Conservation (phyloP, 805 yeast genomes). For the Jamesozyma piceae region DNA sequence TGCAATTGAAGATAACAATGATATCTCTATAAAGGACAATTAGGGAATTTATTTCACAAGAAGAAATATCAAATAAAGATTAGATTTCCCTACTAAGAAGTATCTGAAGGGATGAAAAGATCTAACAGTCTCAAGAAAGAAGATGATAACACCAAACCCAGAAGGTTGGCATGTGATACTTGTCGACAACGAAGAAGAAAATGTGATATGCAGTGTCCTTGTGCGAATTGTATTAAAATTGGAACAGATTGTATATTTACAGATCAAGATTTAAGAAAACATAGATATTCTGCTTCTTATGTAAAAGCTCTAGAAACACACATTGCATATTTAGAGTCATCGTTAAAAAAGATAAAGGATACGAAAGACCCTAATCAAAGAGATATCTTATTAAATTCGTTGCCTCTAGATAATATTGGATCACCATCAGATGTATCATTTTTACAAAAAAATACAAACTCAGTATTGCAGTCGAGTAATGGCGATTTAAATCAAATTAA, state of each 20-base stretch:
- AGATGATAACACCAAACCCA: neutral
- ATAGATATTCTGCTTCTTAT: slow-evolving; percentile 37
- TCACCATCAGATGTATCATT: neutral
- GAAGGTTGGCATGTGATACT: slow-evolving; percentile 14
- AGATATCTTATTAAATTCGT: slow-evolving; percentile 4
- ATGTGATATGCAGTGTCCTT: slow-evolving; percentile 39
- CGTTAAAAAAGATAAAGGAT: slow-evolving; percentile 8
- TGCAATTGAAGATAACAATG: too few species aligned
- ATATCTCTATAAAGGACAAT: too few species aligned
- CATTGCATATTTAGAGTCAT: slow-evolving; percentile 15
- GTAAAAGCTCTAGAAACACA: slow-evolving; percentile 34
- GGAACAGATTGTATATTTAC: slow-evolving; percentile 37
- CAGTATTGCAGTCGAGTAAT: neutral
- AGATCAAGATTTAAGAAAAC: slow-evolving; percentile 37
- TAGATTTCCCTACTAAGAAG: neutral
- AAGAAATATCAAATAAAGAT: too few species aligned
- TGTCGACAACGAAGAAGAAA: slow-evolving; percentile 30
- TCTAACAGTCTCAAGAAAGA: neutral
- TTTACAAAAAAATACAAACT: neutral
- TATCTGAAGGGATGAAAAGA: neutral
- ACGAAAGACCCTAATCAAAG: slow-evolving; percentile 7
- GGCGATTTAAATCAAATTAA: neutral
- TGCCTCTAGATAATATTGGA: slow-evolving; percentile 5
- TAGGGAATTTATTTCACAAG: too few species aligned
- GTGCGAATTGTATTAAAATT: slow-evolving; percentile 36